Percentiles rank a stretch among this genome's conserved stretches.
phyloP scores from a whole-genome alignment of 2,329 filamentous ascomycete species.

The Trichoderma sp. region DNA sequence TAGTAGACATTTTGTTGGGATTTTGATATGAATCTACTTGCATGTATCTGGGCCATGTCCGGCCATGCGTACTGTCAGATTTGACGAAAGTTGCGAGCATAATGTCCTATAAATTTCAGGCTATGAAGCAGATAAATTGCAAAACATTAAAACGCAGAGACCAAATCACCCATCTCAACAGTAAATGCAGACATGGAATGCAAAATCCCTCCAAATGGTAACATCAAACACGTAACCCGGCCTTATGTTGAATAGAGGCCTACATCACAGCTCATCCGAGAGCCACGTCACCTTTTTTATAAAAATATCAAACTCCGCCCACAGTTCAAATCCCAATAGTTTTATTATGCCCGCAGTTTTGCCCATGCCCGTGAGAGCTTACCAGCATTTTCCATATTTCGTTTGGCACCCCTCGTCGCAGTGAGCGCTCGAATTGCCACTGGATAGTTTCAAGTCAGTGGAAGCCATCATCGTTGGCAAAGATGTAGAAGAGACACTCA shows the following conservation, averaged over 20 bases:
- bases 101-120: neutral
- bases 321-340: neutral
- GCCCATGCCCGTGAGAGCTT: slow-evolving; percentile 22
- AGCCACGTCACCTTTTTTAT: neutral
- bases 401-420: slow-evolving; percentile 41
- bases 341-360: neutral
- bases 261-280: neutral
- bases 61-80: neutral
- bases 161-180: neutral
- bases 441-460: slow-evolving; percentile 21
- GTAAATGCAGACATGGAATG: neutral
- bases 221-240: neutral
- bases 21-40: neutral
- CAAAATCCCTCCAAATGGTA: neutral
- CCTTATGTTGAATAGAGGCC: neutral
- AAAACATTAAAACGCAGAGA: neutral
- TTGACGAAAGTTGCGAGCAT: neutral
- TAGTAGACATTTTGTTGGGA: neutral
- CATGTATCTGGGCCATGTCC: neutral
- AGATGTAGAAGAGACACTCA: slow-evolving; percentile 29
- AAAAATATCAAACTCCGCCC: neutral
- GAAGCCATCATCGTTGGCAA: neutral
- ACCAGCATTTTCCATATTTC: slow-evolving; percentile 37
- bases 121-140: neutral
- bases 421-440: slow-evolving; percentile 34